A percentile compares a stretch with the other conserved stretches of the same genome.
phyloP scores from a whole-genome alignment of 768 basidiomycete species.

The Lactarius hengduanensis region DNA sequence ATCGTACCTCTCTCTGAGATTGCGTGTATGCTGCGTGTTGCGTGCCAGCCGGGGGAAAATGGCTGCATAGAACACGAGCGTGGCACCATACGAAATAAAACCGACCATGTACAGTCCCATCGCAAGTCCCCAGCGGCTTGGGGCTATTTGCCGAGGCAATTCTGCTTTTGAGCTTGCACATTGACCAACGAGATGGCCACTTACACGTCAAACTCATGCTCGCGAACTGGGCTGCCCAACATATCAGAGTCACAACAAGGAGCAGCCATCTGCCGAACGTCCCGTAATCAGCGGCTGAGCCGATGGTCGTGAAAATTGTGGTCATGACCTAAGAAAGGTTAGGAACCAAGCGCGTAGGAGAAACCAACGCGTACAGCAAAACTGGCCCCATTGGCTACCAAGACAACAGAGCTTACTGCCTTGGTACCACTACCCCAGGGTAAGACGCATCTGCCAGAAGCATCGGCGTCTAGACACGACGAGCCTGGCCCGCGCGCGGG shows the following conservation, averaged over 20 bases:
- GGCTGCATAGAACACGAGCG: constrained; percentile 78
- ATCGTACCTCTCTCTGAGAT: constrained; percentile 54
- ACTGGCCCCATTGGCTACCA: constrained; percentile 71
- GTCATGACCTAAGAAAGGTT: constrained; percentile 61
- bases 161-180: neutral
- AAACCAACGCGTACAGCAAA: constrained; percentile 57
- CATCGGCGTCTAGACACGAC: constrained; percentile 52
- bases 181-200: constrained; percentile 30
- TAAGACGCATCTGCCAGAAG: constrained; percentile 74
- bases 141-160: constrained; percentile 39
- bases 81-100: constrained; percentile 76
- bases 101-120: constrained; percentile 80
- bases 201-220: constrained; percentile 70
- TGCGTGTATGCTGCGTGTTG: constrained; percentile 63
- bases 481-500: constrained; percentile 67
- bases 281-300: constrained; percentile 70
- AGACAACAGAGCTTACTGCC: constrained; percentile 70
- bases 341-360: neutral
- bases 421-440: constrained; percentile 76
- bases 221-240: constrained; percentile 80
- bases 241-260: constrained; percentile 65
- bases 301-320: constrained; percentile 72
- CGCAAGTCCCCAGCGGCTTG: constrained; percentile 64
- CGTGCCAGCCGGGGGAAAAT: constrained; percentile 76
- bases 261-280: constrained; percentile 77